Conservation (phyloP, 768 basidiomycete genomes). For the Termitomyces sp. region DNA sequence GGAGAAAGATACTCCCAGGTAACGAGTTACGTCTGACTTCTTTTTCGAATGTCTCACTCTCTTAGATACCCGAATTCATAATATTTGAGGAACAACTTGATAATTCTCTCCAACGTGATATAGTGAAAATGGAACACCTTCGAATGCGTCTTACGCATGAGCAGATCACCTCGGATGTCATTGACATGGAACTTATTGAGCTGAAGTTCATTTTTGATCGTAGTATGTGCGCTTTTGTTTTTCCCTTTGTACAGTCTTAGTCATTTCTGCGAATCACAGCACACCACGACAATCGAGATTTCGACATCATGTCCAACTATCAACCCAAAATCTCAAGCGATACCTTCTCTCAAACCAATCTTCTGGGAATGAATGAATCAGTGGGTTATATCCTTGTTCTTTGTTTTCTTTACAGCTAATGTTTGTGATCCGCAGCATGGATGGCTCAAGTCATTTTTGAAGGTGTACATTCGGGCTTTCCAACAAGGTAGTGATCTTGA, state of each 20-base stretch:
- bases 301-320: constrained; percentile 72
- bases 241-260: background rate
- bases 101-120: constrained; percentile 81
- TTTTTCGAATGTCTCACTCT: background rate
- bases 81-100: constrained; percentile 77
- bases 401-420: constrained; percentile 1
- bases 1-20: constrained; percentile 85
- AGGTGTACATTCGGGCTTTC: constrained; percentile 74
- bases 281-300: constrained; percentile 88
- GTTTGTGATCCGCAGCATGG: constrained; percentile 42
- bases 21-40: background rate
- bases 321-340: constrained; percentile 55
- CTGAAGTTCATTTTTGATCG: constrained; percentile 81
- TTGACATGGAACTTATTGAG: constrained; percentile 83
- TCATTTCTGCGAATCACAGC: constrained; percentile 33
- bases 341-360: constrained; percentile 64
- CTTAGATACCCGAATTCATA: constrained; percentile 81
- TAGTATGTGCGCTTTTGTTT: constrained; percentile 35
- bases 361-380: constrained; percentile 64
- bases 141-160: constrained; percentile 83
- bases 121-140: constrained; percentile 79
- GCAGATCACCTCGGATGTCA: constrained; percentile 60
- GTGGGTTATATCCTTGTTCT: constrained; percentile 21
- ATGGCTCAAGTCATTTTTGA: constrained; percentile 72
- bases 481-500: constrained; percentile 80